These are phyloP conservation scores for Cladophialophora psammophila DNA, from an alignment of 2,329 filamentous ascomycete species.

Conservation along the genomic window DNA sequence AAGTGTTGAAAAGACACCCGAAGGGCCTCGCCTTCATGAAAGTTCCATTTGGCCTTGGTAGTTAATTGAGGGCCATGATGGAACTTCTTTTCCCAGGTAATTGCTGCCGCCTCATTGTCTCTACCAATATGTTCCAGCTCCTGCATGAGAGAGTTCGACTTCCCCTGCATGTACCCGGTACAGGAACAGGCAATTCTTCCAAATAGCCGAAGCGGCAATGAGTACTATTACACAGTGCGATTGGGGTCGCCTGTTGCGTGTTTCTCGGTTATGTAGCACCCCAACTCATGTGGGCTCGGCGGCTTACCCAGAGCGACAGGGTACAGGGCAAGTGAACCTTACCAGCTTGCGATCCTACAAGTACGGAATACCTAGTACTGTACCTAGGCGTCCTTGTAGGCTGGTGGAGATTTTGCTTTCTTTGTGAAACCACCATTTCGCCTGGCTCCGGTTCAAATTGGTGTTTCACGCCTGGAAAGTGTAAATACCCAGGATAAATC, in stretches of 20 bases:
- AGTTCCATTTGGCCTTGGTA: too few relatives aligned
- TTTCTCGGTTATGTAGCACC: neutral
- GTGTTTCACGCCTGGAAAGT: too few relatives aligned
- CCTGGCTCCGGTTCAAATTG: too few relatives aligned
- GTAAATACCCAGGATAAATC: too few relatives aligned
- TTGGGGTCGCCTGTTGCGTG: neutral
- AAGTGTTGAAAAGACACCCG: too few relatives aligned
- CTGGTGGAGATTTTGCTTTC: neutral
- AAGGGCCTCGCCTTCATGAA: too few relatives aligned
- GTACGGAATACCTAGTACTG: neutral
- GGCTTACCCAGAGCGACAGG: neutral
- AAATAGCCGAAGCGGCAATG: slow-evolving; percentile 9
- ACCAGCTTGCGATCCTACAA: neutral
- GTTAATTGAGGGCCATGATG: too few relatives aligned
- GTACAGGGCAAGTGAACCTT: neutral
- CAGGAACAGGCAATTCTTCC: slow-evolving; percentile 1
- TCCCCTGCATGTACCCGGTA: neutral
- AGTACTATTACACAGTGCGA: slow-evolving; percentile 1
- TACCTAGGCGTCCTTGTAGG: neutral
- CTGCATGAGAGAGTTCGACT: slow-evolving; percentile 3
- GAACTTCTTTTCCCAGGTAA: neutral
- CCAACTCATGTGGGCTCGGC: neutral
- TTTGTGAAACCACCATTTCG: neutral
- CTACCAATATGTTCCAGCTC: neutral
- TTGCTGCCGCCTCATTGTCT: slow-evolving; percentile 9